A percentile compares a stretch with the other conserved stretches of the same genome.
Evolutionary conservation across 192 early-diverging fungal species (phyloP).

Genomic region (Mortierella antarctica): DNA sequence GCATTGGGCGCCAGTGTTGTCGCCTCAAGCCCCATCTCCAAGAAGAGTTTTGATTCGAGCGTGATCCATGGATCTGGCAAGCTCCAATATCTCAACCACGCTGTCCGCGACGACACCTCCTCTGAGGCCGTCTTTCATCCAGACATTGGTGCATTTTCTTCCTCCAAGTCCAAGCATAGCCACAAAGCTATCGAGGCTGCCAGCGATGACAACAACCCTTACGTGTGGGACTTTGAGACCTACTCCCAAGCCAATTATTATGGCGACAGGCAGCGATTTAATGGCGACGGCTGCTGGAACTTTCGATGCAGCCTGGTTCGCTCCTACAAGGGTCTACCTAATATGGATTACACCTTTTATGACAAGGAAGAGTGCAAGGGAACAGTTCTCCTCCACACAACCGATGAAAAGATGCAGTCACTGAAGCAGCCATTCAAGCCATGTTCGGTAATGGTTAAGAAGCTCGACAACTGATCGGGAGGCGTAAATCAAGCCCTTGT

Average conservation of each 20-base stretch:
- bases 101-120: constrained; percentile 11
- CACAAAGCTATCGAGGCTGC: background rate
- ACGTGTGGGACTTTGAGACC: constrained; percentile 23
- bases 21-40: background rate
- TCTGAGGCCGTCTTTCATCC: constrained; percentile 1
- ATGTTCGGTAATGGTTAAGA: constrained; percentile 2
- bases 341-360: constrained; percentile 31
- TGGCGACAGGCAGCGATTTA: constrained; percentile 25
- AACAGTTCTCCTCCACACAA: constrained; percentile 1
- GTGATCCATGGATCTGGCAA: constrained; percentile 4
- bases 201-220: background rate
- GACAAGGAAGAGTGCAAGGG: constrained; percentile 9
- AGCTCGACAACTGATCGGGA: too few species aligned
- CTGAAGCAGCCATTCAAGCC: constrained; percentile 13
- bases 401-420: background rate
- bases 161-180: too few species aligned
- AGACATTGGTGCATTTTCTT: background rate
- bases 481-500: too few species aligned
- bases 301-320: constrained; percentile 5
- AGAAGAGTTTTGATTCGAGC: background rate
- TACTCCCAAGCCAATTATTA: constrained; percentile 16
- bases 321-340: constrained; percentile 10
- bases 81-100: background rate
- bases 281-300: constrained; percentile 19
- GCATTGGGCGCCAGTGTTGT: constrained; percentile 16